These are phyloP conservation scores for Cryphonectria nitschkei DNA, from an alignment of 2,329 filamentous ascomycete species.

Conservation along the genomic window DNA sequence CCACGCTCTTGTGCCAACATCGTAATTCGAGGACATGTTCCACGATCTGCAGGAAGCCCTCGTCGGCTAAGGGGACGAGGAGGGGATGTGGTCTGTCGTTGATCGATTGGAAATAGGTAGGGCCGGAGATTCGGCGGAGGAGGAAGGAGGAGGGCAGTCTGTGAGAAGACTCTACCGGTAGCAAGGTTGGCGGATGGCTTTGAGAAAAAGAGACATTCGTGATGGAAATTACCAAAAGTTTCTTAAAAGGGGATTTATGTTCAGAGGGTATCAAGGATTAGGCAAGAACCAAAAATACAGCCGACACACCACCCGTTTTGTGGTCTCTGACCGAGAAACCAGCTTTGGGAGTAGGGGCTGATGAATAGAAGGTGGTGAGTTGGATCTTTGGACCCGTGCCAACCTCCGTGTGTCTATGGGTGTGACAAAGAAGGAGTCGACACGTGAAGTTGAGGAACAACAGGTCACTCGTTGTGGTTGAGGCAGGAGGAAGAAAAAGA, in stretches of 20 bases:
- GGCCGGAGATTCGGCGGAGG: constrained; percentile 2
- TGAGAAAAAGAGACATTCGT: constrained; percentile 30
- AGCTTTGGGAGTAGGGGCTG: constrained; percentile 9
- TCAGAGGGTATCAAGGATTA: constrained; percentile 23
- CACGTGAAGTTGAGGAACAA: constrained; percentile 12
- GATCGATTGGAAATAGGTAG: constrained; percentile 18
- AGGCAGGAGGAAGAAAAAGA: constrained; percentile 1
- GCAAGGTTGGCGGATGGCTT: constrained; percentile 28
- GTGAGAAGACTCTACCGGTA: constrained; percentile 29
- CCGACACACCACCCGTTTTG: constrained; percentile 14
- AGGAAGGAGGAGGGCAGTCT: constrained; percentile 23
- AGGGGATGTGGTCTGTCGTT: constrained; percentile 18
- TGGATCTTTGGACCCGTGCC: background rate
- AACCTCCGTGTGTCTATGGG: background rate
- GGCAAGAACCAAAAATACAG: constrained; percentile 21
- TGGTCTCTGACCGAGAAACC: constrained; percentile 21
- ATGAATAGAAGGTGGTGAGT: constrained; percentile 1
- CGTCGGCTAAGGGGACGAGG: constrained; percentile 10
- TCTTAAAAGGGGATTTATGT: background rate
- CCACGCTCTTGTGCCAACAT: constrained; percentile 97
- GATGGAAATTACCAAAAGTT: constrained; percentile 20
- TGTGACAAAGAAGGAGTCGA: constrained; percentile 1
- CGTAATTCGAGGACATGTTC: constrained; percentile 88
- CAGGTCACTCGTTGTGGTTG: background rate
- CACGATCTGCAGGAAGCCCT: constrained; percentile 21